Evolutionary conservation across 2,329 filamentous ascomycete genomes (phyloP), one percentile per base, ranked within the genome.

Genomic region (Talaromyces sp.): DNA sequence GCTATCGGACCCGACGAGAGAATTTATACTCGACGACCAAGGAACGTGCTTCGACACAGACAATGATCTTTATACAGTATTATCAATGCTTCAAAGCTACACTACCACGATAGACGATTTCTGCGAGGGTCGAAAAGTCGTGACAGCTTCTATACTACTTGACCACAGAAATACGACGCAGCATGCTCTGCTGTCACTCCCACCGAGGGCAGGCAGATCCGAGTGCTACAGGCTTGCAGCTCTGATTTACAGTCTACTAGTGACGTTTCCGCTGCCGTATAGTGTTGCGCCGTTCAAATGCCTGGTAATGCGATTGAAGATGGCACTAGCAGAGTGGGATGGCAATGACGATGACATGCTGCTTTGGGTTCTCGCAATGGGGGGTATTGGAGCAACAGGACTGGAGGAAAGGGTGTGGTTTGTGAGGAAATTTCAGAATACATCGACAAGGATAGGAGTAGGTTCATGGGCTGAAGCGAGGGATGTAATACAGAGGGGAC

Each of bases 101-200:
- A 57, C 55, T 18, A 31, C 9, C 18, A 57, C 31, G 55, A 23
- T 57, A 5, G 55, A 57, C 27, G 28, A 57, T 52, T 59, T 52
- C n/a, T 59, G 42, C 57, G 30, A 52, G n/a, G 42, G 33, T 30
- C 52, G 52, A 9, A 47, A 60, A 36, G 30, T 47, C 28, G 27
- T 60, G 2, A 4, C 27, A 2, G 28, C 34, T 34, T 60, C 57
- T 34, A n/a, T 16, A 16, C 28, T 60, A 23, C 36, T 60, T 14
- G 51, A 60, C 28, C 57, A 55, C n/a, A 44, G 57, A 12, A 55
- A 60, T 23, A 33, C n/a, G 28, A 53, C 51, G 18, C 57, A 60
- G 23, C 57, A 60, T 55, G 57, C 57, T 47, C 28, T 60, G 4
- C 51, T 60, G 2, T 60, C 57, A 55, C 57, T 60, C 16, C 57